phyloP scores from a whole-genome alignment of 176 grass and related monocot species.

The Phragmites australis region DNA sequence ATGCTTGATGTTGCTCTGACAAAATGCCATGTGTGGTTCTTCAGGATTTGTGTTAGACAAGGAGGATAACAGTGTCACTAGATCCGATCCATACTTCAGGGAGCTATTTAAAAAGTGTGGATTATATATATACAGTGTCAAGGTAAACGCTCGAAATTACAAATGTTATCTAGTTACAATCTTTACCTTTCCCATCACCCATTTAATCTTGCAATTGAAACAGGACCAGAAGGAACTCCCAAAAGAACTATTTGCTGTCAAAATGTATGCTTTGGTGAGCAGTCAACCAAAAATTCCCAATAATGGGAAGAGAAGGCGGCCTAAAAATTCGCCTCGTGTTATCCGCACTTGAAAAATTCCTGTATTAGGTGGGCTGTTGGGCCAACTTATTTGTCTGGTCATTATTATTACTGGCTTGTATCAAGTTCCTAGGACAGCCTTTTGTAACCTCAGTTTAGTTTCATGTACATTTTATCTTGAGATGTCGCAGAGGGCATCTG shows the following conservation, averaged over 20 bases:
- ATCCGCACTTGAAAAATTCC: slow-evolving; percentile 57
- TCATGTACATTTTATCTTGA: slow-evolving; percentile 3
- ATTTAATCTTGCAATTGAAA: slow-evolving; percentile 35
- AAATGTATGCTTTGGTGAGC: slow-evolving; percentile 94
- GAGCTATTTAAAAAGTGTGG: slow-evolving; percentile 90
- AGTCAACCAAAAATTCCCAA: slow-evolving; percentile 52
- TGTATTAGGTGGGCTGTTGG: not conserved
- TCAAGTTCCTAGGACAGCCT: not conserved
- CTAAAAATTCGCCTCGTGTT: slow-evolving; percentile 52
- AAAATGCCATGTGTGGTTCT: not conserved
- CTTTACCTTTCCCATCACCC: not conserved
- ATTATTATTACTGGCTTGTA: slow-evolving; percentile 1
- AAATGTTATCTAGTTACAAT: slow-evolving; percentile 23
- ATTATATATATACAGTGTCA: slow-evolving; percentile 63
- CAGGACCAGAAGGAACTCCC: slow-evolving; percentile 91
- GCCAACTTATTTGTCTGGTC: not conserved
- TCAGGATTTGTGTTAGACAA: slow-evolving; percentile 98
- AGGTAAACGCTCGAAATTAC: slow-evolving; percentile 44
- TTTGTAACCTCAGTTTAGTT: not conserved
- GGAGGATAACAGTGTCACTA: slow-evolving; percentile 91
- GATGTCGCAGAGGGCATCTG: not conserved
- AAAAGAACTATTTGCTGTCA: slow-evolving; percentile 83
- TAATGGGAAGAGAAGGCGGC: slow-evolving; percentile 56
- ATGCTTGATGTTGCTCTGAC: slow-evolving; percentile 23
- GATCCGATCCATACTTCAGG: slow-evolving; percentile 90